A percentile compares a stretch with the other conserved stretches of the same genome.
These are phyloP conservation scores for Leishmania major DNA, from an alignment of 208 protist species.

Conservation along the genomic window DNA sequence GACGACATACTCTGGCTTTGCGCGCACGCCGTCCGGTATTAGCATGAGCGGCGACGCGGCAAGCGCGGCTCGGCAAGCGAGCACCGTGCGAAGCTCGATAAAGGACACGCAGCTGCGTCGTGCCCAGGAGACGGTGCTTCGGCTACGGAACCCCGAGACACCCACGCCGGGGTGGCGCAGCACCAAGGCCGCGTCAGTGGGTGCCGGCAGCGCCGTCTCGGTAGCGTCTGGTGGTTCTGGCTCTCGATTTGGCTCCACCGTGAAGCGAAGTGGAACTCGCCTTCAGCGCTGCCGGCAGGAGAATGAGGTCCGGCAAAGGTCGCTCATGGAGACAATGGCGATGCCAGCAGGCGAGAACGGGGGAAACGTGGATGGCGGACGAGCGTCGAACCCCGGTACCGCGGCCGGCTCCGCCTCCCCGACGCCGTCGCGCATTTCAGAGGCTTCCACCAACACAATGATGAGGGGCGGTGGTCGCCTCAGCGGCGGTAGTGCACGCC, in stretches of 20 bases:
- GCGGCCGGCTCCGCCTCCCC: constrained; percentile 18
- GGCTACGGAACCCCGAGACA: constrained; percentile 22
- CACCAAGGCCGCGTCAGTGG: constrained; percentile 7
- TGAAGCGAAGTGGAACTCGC: constrained; percentile 24
- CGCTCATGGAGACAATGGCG: constrained; percentile 11
- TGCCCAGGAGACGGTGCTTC: constrained; percentile 27
- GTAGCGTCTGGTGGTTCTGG: constrained; percentile 11
- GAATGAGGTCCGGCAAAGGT: constrained; percentile 16
- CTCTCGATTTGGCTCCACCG: constrained; percentile 22
- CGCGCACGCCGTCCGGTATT: constrained; percentile 9
- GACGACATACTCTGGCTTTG: constrained; percentile 4
- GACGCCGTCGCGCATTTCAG: constrained; percentile 28
- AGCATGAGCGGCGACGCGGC: constrained; percentile 15
- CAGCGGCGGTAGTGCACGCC: constrained; percentile 7
- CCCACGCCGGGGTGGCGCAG: constrained; percentile 20
- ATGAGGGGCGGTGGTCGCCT: constrained; percentile 4
- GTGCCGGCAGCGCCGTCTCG: constrained; percentile 4
- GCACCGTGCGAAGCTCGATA: constrained; percentile 9
- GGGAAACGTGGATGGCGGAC: constrained; percentile 3
- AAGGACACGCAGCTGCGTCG: constrained; percentile 32
- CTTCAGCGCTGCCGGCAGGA: constrained; percentile 17
- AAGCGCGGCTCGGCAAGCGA: constrained; percentile 1
- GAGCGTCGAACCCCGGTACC: background rate
- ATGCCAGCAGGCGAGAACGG: constrained; percentile 17
- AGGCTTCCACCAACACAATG: constrained; percentile 19